Percentiles rank a stretch among this genome's conserved stretches.
Evolutionary conservation across 345 rosid genomes (phyloP).

Genomic region (Hevea brasiliensis): DNA sequence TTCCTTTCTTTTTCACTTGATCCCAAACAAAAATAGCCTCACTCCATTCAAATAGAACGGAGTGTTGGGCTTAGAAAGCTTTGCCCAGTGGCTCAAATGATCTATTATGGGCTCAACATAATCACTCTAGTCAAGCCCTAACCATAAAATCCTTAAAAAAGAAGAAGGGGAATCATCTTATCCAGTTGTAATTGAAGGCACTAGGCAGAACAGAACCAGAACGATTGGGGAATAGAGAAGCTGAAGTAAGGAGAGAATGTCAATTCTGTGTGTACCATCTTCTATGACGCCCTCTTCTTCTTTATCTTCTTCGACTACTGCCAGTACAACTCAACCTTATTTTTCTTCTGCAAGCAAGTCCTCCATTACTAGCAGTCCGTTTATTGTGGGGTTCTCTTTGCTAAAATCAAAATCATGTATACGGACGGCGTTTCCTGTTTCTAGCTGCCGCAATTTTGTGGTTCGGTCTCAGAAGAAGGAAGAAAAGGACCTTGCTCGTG

Average conservation of each 20-base stretch:
- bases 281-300: background rate
- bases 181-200: too few species aligned
- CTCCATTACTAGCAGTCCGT: background rate
- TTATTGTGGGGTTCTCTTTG: background rate
- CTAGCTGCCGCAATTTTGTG: background rate
- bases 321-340: background rate
- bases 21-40: too few species aligned
- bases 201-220: background rate
- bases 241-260: constrained; percentile 1
- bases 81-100: too few species aligned
- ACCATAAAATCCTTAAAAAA: too few species aligned
- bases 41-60: too few species aligned
- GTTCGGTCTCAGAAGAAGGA: constrained; percentile 23
- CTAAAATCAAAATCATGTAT: constrained; percentile 8
- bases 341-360: background rate
- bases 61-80: too few species aligned
- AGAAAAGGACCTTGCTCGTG: background rate
- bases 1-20: too few species aligned
- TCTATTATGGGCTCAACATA: too few species aligned
- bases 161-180: too few species aligned
- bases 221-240: background rate
- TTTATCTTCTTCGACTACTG: background rate
- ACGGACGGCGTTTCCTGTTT: background rate
- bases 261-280: constrained; percentile 4
- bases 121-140: too few species aligned